Base-by-base conservation (phyloP, 1,139 yeast genomes). In the Hanseniaspora gamundiae region DNA sequence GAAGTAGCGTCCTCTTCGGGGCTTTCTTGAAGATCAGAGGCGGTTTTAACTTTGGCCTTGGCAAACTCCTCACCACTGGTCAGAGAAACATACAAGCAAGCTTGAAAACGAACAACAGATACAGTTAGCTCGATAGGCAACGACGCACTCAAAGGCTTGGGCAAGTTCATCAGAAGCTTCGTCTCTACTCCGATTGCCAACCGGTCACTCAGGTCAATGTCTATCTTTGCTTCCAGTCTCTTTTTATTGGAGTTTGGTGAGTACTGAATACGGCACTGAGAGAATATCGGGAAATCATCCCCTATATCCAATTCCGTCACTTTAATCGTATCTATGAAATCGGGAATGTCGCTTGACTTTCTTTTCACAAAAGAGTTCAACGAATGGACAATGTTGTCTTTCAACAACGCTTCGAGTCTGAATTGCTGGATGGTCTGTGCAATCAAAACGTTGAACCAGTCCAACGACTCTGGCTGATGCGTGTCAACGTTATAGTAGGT, bases 391-490 rank as follows among this genome's bases (percentile, higher is more conserved):
- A 93, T 81, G 58, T 87, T 87, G 60, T 91, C 94, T 39, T 87
- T 77, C 43, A 75, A 70, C 48, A 85, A 65, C 0, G 97, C 97
- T 59, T 91, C 97, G 19, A 79, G 73, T 48, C 99, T 71, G 48
- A 87, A 72, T 53, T 88, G 95, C 20, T 86, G 76, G 21, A 91
- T 80, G 4, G 88, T 80, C 59, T 93, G 97, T 0, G 96, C 98
- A 20, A 91, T 74, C 41, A 91, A 68, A 1, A 91, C 97, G 55
- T 91, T 91, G 59, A 91, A 86, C 98, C 99, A 91, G 61, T 91
- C 98, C 45, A 91, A 66, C 0, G 95, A 81, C 65, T 91, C 99
- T 0, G 96, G 75, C 2, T 80, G 69, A 60, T 93, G 98, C 21
- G 78, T 78, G 39, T 80, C 78, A 1, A 91, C 96, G 57, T 91